Percentiles rank a stretch among this genome's conserved stretches.
Evolutionary conservation across 2,329 filamentous ascomycete species (phyloP).

Genomic region (Alternaria arborescens): DNA sequence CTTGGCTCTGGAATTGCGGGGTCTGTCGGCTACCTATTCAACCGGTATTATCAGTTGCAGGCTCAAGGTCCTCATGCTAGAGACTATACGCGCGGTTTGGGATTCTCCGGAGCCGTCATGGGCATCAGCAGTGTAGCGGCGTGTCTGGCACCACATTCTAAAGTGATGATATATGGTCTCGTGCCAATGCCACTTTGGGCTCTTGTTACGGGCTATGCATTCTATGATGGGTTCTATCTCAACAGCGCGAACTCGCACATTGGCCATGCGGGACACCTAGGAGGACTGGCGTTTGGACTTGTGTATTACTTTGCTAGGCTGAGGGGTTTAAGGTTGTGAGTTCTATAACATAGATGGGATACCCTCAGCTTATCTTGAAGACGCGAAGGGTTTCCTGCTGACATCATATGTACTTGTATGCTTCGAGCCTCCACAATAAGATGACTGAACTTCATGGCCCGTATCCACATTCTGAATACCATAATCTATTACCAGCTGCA

Average conservation of each 20-base stretch:
- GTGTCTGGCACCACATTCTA: constrained; percentile 47
- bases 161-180: constrained; percentile 49
- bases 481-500: constrained; percentile 8
- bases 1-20: constrained; percentile 45
- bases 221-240: constrained; percentile 52
- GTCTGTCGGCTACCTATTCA: constrained; percentile 25
- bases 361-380: neutral
- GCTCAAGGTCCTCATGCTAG: constrained; percentile 1
- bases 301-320: constrained; percentile 39
- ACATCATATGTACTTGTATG: neutral
- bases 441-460: neutral
- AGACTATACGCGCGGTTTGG: constrained; percentile 25
- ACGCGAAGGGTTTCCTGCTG: neutral
- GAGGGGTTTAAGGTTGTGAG: constrained; percentile 26
- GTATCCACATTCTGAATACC: neutral
- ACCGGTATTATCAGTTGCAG: constrained; percentile 15
- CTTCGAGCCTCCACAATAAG: neutral
- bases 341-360: neutral
- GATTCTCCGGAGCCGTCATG: constrained; percentile 54
- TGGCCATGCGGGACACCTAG: constrained; percentile 57
- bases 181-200: constrained; percentile 53
- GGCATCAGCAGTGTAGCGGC: constrained; percentile 53
- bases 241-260: constrained; percentile 36
- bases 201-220: constrained; percentile 47
- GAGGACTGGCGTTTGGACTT: constrained; percentile 53